Evolutionary conservation across 2,329 filamentous ascomycete species (phyloP).

Genomic region (Lecanicillium sp.): DNA sequence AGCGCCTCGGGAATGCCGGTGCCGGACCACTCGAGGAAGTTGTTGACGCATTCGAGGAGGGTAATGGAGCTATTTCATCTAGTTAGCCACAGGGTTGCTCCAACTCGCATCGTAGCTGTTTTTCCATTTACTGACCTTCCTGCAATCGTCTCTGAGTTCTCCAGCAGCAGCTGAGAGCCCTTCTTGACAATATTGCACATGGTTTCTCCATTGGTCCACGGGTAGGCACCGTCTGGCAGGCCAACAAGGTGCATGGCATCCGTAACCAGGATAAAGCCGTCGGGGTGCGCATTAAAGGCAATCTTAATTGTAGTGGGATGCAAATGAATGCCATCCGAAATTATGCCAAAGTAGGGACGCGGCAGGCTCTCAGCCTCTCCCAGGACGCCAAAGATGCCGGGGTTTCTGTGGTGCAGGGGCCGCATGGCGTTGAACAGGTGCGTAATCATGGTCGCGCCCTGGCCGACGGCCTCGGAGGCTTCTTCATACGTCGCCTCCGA

Average conservation of each 20-base stretch:
- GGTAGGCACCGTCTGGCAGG: conserved; percentile 73
- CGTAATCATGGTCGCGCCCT: conserved; percentile 81
- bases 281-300: conserved; percentile 76
- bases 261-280: conserved; percentile 81
- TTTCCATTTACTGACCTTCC: conserved; percentile 47
- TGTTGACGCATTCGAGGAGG: conserved; percentile 74
- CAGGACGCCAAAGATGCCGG: conserved; percentile 80
- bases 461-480: conserved; percentile 60
- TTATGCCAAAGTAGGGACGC: conserved; percentile 79
- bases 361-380: conserved; percentile 52
- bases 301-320: conserved; percentile 86
- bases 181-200: conserved; percentile 57
- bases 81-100: conserved; percentile 6
- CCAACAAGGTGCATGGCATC: conserved; percentile 88
- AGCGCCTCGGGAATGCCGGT: conserved; percentile 60
- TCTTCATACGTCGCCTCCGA: conserved; percentile 82
- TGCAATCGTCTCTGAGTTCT: conserved; percentile 72
- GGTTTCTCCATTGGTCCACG: conserved; percentile 69
- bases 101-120: not conserved
- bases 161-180: conserved; percentile 63
- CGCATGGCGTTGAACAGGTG: conserved; percentile 94
- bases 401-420: conserved; percentile 83
- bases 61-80: conserved; percentile 48
- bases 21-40: conserved; percentile 70
- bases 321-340: conserved; percentile 83